Conservation (phyloP, 1,284 basidiomycete species). For the Malassezia sp. region DNA sequence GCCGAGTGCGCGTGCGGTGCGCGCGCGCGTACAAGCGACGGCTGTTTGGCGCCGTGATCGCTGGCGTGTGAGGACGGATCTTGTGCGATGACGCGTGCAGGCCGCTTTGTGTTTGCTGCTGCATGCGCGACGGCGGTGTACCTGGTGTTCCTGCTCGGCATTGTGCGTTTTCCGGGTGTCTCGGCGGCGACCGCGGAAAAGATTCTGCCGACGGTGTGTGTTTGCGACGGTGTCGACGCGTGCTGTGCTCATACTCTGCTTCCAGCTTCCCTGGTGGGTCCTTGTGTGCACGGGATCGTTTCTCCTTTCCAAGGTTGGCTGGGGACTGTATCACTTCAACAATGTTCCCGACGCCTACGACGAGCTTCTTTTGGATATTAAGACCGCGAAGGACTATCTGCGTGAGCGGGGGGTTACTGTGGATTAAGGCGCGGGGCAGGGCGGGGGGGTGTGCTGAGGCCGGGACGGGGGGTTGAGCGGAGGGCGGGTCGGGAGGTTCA, state of each 20-base stretch:
- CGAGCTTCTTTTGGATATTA: conserved; percentile 25
- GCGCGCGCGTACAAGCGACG: too few relatives aligned
- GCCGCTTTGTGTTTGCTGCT: conserved; percentile 7
- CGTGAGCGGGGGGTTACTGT: conserved; percentile 22
- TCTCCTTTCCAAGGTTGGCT: conserved; percentile 24
- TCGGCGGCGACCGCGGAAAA: conserved; percentile 5
- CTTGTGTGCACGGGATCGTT: conserved; percentile 23
- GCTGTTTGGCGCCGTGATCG: not conserved
- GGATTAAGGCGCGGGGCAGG: conserved; percentile 7
- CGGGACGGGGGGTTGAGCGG: not conserved
- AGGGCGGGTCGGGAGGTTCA: not conserved
- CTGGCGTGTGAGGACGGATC: not conserved
- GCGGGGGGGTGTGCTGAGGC: not conserved
- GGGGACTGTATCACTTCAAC: conserved; percentile 26
- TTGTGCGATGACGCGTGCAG: conserved; percentile 18
- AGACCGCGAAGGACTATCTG: conserved; percentile 25
- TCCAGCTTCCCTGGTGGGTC: conserved; percentile 28
- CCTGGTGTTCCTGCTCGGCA: conserved; percentile 16
- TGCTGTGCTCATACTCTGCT: not conserved
- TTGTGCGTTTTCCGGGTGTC: conserved; percentile 18
- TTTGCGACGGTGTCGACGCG: not conserved
- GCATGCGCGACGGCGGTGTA: conserved; percentile 13
- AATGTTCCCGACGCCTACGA: conserved; percentile 23
- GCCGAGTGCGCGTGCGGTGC: too few relatives aligned
- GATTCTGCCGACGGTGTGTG: conserved; percentile 20